Conservation (phyloP, 441 rosid genomes). For the Eutrema salsugineum region DNA sequence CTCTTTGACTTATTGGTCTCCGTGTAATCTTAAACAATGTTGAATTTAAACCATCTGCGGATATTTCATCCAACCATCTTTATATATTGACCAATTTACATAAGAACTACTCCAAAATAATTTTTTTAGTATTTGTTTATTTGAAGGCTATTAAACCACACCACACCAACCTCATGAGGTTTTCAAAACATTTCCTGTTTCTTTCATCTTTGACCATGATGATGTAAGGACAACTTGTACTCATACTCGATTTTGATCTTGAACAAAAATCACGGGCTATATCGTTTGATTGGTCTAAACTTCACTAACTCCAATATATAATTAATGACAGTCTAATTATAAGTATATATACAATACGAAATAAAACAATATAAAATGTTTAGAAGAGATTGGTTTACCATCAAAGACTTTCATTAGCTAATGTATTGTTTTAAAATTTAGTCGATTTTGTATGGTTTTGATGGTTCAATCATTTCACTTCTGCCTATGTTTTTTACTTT, state of each 20-base stretch:
- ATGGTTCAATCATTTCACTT: not conserved
- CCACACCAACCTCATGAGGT: slow-evolving; percentile 13
- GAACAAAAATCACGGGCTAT: slow-evolving; percentile 18
- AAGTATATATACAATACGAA: not conserved
- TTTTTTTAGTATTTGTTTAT: not conserved
- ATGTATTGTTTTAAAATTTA: not conserved
- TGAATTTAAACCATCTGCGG: not conserved
- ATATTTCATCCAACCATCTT: slow-evolving; percentile 22
- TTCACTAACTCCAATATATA: not conserved
- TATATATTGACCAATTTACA: not conserved
- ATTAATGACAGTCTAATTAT: not conserved
- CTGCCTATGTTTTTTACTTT: no score
- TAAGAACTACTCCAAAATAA: not conserved
- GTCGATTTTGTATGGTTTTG: not conserved
- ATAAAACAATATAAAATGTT: not conserved
- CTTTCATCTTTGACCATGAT: slow-evolving; percentile 20
- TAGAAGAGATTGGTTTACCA: not conserved
- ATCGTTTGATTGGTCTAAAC: not conserved
- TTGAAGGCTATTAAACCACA: not conserved
- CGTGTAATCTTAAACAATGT: not conserved
- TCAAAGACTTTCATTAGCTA: not conserved
- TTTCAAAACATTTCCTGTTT: not conserved
- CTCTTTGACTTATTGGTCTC: slow-evolving; percentile 22
- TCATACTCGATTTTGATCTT: slow-evolving; percentile 4
- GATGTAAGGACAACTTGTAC: slow-evolving; percentile 8